Percentiles rank a stretch among this genome's conserved stretches.
Evolutionary conservation across 2,329 filamentous ascomycete genomes (phyloP).

Genomic region (Trichoderma semiorbis): DNA sequence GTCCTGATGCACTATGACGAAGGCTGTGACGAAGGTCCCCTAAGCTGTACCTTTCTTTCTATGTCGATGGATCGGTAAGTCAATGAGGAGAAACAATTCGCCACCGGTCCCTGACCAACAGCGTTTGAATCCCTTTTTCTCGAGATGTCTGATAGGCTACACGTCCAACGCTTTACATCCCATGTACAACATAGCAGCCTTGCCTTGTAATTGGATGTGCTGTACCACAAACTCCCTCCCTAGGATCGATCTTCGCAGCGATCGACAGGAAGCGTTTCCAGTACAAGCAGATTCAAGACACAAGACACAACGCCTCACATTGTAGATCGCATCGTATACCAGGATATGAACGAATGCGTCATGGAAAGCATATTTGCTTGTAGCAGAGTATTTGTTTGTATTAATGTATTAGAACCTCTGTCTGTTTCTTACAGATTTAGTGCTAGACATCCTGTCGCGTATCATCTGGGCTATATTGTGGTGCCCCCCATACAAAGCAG

Average conservation of each 20-base stretch:
- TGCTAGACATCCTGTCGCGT: no score
- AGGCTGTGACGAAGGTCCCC: background rate
- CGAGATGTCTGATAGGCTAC: background rate
- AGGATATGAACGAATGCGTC: no score
- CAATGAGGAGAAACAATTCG: background rate
- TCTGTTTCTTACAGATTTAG: background rate
- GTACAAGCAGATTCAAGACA: background rate
- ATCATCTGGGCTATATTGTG: no score
- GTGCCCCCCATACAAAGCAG: no score
- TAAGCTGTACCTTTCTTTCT: background rate
- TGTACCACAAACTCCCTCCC: background rate
- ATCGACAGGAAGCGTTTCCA: background rate
- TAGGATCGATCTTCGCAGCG: background rate
- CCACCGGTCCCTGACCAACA: background rate
- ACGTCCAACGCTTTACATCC: background rate
- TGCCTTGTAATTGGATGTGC: background rate
- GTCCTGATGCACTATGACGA: background rate
- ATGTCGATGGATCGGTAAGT: background rate
- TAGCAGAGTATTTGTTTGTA: background rate
- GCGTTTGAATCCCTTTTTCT: background rate
- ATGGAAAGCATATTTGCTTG: background rate
- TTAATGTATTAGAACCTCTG: background rate
- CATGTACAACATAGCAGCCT: background rate
- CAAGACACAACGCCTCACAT: background rate
- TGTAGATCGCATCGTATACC: background rate